Evolutionary conservation across 108 stramenopile species (phyloP), one percentile per base, ranked within the genome.

Genomic region (Nitzschia sp.): DNA sequence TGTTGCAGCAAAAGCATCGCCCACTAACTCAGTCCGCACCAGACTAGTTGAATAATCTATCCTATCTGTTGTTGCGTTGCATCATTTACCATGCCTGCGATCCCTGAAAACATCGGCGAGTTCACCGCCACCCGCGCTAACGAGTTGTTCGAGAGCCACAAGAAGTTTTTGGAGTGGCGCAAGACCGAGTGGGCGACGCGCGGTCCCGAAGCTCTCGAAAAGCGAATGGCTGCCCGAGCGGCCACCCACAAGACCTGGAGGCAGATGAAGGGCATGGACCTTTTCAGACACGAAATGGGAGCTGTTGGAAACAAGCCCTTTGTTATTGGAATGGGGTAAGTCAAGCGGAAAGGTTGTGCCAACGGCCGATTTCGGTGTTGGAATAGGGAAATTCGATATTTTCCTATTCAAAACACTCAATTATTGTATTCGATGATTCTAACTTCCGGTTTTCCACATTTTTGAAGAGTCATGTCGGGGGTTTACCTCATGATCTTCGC

Each of bases 221-320:
- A 77, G 65, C 80, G 89, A 27, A 70, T 86, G 52, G 85, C 85
- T 58, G 76, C 80, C 19, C 77, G 80, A 54, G 79, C 81, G 31
- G 78, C 89, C 25, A 77, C 74, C 11, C 75, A 79, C 77, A 79
- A 79, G 58, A 80, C 89, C 19, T 94, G 93, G 93, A 86, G 88
- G 69, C 93, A 91, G 60, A 81, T 94, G 80, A 81, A 71, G 34
- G 93, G 88, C 23, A 53, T 91, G 32, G 66, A 84, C 21, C 73
- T 91, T 28, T 69, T 88, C 54, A 66, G 80, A 38, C 88, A 94
- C 59, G 90, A 94, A 65, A 76, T 88, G 36, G 80, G 71, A 28
- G 87, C 90, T 58, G 60, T 77, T 41, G 93, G 93, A 38, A 90
- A 90, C 73, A 68, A 71, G 52, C 90, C 90, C 9, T 94, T 94